Evolutionary conservation across 495 filamentous ascomycete genomes (phyloP).

Genomic region (Penicillium roqueforti): DNA sequence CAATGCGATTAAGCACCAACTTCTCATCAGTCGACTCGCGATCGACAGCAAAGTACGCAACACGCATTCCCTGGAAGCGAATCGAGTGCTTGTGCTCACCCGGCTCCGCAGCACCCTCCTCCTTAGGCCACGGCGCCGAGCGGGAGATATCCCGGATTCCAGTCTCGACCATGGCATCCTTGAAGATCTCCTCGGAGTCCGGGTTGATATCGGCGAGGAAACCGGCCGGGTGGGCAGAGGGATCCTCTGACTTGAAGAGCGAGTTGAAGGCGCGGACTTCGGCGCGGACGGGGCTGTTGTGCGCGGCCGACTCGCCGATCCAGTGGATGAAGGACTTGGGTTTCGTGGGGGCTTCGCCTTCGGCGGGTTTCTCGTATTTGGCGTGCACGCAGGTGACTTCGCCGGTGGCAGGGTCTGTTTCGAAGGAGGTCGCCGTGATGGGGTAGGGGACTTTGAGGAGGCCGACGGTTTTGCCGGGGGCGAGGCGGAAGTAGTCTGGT

Average conservation of each 20-base stretch:
- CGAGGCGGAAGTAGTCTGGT: conserved; percentile 88
- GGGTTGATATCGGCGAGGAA: conserved; percentile 84
- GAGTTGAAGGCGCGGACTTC: conserved; percentile 77
- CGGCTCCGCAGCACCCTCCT: conserved; percentile 46
- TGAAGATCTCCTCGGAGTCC: conserved; percentile 72
- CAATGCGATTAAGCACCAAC: conserved; percentile 86
- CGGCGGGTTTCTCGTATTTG: conserved; percentile 45
- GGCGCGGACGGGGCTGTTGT: conserved; percentile 64
- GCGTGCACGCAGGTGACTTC: conserved; percentile 50
- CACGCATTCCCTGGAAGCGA: conserved; percentile 87
- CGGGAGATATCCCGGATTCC: conserved; percentile 76
- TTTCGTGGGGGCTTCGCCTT: conserved; percentile 57
- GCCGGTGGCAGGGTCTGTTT: conserved; percentile 64
- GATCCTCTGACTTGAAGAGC: conserved; percentile 83
- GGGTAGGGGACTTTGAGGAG: conserved; percentile 79
- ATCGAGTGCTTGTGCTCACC: conserved; percentile 56
- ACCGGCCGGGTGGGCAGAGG: conserved; percentile 64
- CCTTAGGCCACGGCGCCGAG: conserved; percentile 78
- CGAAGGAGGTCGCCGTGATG: conserved; percentile 73
- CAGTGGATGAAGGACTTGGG: conserved; percentile 84
- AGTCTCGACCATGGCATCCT: conserved; percentile 74
- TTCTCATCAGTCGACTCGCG: conserved; percentile 70
- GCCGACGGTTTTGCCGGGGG: conserved; percentile 85
- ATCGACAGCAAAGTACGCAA: conserved; percentile 83
- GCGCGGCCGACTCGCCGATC: conserved; percentile 59